A percentile compares a stretch with the other conserved stretches of the same genome.
These are phyloP conservation scores for Blastocrithidia nonstop DNA, from an alignment of 208 protist species.

Conservation along the genomic window DNA sequence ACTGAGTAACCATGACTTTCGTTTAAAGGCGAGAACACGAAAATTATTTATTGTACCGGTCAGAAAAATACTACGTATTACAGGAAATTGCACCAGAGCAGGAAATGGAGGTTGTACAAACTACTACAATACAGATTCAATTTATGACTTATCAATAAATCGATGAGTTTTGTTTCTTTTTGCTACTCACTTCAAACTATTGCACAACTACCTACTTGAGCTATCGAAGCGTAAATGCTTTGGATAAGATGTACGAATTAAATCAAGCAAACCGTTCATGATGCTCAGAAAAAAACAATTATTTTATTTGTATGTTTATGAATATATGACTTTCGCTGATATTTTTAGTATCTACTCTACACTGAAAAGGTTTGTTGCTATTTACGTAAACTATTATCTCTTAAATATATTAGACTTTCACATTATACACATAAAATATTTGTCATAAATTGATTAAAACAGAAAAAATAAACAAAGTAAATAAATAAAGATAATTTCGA, in stretches of 20 bases:
- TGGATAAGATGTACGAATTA: constrained; percentile 59
- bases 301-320: constrained; percentile 1
- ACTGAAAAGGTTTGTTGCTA: no score
- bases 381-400: no score
- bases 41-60: constrained; percentile 51
- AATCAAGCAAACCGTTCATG: constrained; percentile 5
- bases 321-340: no score
- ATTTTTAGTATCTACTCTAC: no score
- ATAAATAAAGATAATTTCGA: not conserved
- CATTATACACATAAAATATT: not conserved
- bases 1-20: constrained; percentile 60
- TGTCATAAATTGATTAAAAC: not conserved
- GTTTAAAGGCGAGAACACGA: constrained; percentile 19
- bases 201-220: constrained; percentile 63
- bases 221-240: constrained; percentile 71
- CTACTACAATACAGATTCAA: constrained; percentile 34
- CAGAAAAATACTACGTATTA: constrained; percentile 61
- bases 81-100: constrained; percentile 57
- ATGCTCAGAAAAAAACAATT: not conserved
- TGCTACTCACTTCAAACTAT: constrained; percentile 41
- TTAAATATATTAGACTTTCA: not conserved
- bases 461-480: not conserved
- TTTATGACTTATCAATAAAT: constrained; percentile 51
- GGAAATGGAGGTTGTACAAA: constrained; percentile 37
- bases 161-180: constrained; percentile 53